Conservation (phyloP, 2,329 filamentous ascomycete species). For the Blastomyces parvus region DNA sequence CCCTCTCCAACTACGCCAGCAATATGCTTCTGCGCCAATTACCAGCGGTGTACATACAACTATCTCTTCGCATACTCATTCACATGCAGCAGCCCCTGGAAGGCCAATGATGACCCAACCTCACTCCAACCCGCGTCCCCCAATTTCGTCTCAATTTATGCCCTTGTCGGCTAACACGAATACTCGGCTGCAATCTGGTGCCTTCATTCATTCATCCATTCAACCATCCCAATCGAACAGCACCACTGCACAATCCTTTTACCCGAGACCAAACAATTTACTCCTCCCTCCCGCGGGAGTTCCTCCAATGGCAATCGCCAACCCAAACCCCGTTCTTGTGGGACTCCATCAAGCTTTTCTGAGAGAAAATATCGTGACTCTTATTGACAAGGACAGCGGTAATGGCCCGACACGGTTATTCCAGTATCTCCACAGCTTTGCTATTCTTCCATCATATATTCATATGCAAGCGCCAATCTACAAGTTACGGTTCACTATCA, state of each 20-base stretch:
- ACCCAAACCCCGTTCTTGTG: constrained; percentile 38
- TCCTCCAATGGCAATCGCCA: constrained; percentile 29
- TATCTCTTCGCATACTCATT: not conserved
- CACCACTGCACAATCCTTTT: not conserved
- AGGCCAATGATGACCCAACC: not conserved
- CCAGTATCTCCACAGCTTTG: constrained; percentile 28
- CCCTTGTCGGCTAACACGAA: not conserved
- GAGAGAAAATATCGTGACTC: constrained; percentile 19
- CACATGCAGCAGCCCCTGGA: not conserved
- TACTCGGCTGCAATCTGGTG: not conserved
- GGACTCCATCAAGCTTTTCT: constrained; percentile 53
- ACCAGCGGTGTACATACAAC: not conserved
- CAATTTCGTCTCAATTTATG: not conserved
- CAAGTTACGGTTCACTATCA: constrained; percentile 31
- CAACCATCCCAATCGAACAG: not conserved
- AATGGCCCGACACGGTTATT: constrained; percentile 23
- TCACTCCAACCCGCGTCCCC: not conserved
- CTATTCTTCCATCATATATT: constrained; percentile 25
- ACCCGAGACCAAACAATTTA: not conserved
- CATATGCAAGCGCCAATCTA: constrained; percentile 21
- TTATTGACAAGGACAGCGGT: not conserved
- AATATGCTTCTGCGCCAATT: not conserved
- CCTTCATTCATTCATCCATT: not conserved
- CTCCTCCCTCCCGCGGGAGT: constrained; percentile 31
- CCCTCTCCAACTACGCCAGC: not conserved